Base-by-base conservation (phyloP, 1,284 basidiomycete species). In the Earliella scabrosa region DNA sequence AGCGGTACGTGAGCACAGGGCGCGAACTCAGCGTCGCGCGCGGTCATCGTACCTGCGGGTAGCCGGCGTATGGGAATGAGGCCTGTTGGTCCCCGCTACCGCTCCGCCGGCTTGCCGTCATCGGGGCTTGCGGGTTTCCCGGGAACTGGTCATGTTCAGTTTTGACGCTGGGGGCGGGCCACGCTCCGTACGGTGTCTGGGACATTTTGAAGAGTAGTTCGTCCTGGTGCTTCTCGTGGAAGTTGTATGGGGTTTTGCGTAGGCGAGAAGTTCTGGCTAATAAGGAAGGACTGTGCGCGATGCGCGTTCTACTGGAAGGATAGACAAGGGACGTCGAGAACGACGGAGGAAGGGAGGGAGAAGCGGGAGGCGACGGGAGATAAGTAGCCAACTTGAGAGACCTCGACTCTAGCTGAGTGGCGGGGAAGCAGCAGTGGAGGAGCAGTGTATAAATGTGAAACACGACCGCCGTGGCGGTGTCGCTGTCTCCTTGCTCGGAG, bases 351-450 rank as follows among this genome's bases (percentile, higher is more conserved):
- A 53, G 54, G 52, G 56, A 60, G 56, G 59, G 53, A 36, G 64
- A 52, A 56, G 53, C 43, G 31, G 55, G 50, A 43, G 61, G 56
- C 47, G 60, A 69, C 64, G 75, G 71, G 43, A 64, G 58, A 54
- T 62, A 61, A 50, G 63, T 40, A 70, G 76, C 69, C 62, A 72
- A 72, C 63, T 77, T 76, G 58, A 70, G 67, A 69, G 59, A 59
- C n/a, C 64, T 62, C 46, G 71, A 64, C 71, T 82, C 80, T 63
- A 74, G 73, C 79, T 56, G 59, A 61, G 60, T 54, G 56, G 54
- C 54, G 54, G 54, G 40, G 59, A 34, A 61, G 50, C 56, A 61
- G 50, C 56, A 44, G 38, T 48, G 60, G 59, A 51, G 50, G 49
- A 56, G 51, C 52, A 34, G 54, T n/a, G n/a, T 66, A 60, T 63